These are phyloP conservation scores for Marchantia polymorpha DNA, from an alignment of 225 moss, liverwort and hornwort genomes.

Conservation along the genomic window DNA sequence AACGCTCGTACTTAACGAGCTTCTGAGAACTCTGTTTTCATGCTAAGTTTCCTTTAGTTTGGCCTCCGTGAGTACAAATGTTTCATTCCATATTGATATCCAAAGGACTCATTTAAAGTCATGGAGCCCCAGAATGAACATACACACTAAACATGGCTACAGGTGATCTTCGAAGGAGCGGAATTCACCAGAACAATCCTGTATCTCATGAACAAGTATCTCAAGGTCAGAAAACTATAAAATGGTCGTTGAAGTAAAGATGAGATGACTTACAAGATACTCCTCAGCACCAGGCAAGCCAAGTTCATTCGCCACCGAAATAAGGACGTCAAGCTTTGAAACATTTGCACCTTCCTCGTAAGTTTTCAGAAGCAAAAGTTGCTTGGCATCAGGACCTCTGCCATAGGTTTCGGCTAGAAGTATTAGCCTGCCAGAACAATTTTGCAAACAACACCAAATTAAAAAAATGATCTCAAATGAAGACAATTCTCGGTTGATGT, in stretches of 20 bases:
- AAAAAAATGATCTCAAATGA: background rate
- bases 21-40: background rate
- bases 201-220: background rate
- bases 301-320: conserved; percentile 28
- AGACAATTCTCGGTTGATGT: no score
- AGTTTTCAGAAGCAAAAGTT: conserved; percentile 40
- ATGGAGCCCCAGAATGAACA: background rate
- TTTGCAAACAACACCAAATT: no score
- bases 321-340: conserved; percentile 34
- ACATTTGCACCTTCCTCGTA: conserved; percentile 41
- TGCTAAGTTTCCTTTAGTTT: background rate
- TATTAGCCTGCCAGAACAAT: conserved; percentile 21
- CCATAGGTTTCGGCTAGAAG: conserved; percentile 31
- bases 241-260: background rate
- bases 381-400: conserved; percentile 36
- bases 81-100: background rate
- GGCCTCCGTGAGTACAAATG: background rate
- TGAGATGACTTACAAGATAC: conserved; percentile 33
- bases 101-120: background rate
- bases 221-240: background rate
- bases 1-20: background rate
- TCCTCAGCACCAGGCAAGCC: conserved; percentile 27
- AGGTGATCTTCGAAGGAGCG: no score
- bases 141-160: background rate
- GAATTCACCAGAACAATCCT: background rate